These are phyloP conservation scores for Debaryomyces nepalensis DNA, from an alignment of 1,139 yeast genomes.

Conservation along the genomic window DNA sequence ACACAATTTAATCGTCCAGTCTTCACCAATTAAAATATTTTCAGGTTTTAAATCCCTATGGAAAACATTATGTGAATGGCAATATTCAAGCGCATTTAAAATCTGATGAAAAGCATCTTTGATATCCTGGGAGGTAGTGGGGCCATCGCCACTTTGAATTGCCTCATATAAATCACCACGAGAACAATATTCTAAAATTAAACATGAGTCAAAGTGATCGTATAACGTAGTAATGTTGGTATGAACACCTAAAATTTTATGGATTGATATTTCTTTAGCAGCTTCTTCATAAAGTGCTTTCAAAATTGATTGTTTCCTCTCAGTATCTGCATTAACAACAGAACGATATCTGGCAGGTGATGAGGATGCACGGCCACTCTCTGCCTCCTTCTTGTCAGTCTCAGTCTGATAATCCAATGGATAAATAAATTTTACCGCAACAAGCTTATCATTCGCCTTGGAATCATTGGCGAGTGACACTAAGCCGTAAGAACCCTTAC, in stretches of 20 bases:
- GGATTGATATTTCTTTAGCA: slow-evolving; percentile 76
- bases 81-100: slow-evolving; percentile 75
- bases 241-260: slow-evolving; percentile 67
- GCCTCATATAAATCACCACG: slow-evolving; percentile 96
- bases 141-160: slow-evolving; percentile 80
- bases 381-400: slow-evolving; percentile 29
- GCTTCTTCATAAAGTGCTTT: slow-evolving; percentile 63
- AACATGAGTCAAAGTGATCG: slow-evolving; percentile 80
- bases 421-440: slow-evolving; percentile 83
- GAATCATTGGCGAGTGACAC: slow-evolving; percentile 86
- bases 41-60: slow-evolving; percentile 94
- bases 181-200: slow-evolving; percentile 85
- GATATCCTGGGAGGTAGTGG: slow-evolving; percentile 73
- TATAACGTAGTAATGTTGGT: slow-evolving; percentile 67
- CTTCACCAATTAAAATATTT: slow-evolving; percentile 77
- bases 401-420: slow-evolving; percentile 48
- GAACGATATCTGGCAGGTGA: slow-evolving; percentile 43
- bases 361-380: slow-evolving; percentile 35
- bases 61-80: slow-evolving; percentile 73
- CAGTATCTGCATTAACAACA: slow-evolving; percentile 16
- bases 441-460: slow-evolving; percentile 52
- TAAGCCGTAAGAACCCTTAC: slow-evolving; percentile 92
- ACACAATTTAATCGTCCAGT: slow-evolving; percentile 80
- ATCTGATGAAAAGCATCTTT: slow-evolving; percentile 78
- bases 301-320: slow-evolving; percentile 32